A percentile compares a stretch with the other conserved stretches of the same genome.
Evolutionary conservation across 495 filamentous ascomycete species (phyloP).

Genomic region (Thozetella sp.): DNA sequence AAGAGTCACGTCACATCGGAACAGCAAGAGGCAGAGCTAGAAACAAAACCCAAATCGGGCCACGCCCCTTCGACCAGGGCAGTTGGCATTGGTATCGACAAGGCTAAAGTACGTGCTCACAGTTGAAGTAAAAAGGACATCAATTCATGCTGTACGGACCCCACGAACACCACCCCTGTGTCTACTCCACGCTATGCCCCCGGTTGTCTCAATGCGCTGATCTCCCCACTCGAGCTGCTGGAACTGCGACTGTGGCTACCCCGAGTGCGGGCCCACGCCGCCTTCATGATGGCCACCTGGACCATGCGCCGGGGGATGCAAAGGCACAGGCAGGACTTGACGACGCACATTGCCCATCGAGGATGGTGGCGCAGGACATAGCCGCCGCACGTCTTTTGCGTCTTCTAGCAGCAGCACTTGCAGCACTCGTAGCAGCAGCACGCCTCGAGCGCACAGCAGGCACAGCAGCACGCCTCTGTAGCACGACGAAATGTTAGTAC

Average conservation of each 20-base stretch:
- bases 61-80: no score
- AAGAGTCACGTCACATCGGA: no score
- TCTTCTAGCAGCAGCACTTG: conserved; percentile 10
- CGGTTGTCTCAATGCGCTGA: no score
- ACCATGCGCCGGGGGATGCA: not conserved
- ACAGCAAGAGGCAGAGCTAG: no score
- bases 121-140: no score
- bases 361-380: not conserved
- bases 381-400: not conserved
- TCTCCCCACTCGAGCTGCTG: no score
- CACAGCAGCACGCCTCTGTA: conserved; percentile 7
- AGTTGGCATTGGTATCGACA: no score
- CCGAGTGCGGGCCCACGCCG: not conserved
- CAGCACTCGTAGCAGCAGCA: conserved; percentile 9
- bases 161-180: not conserved
- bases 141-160: no score
- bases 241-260: not conserved
- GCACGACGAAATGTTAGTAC: no score
- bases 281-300: not conserved
- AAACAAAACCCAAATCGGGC: no score
- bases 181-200: no score
- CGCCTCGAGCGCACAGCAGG: conserved; percentile 5
- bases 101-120: no score
- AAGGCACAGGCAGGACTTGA: not conserved
- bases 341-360: not conserved